phyloP scores from a whole-genome alignment of 176 grass and related monocot species.

The Triticum aestivum region IWGSC_CS_RefSeq_v2.1 NC_057809.1:218596209-218596708 shows the following conservation, averaged over 20 bases:
- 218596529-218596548: not conserved
- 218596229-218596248: not conserved
- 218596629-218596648: not conserved
- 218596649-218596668: not conserved
- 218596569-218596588: not conserved
- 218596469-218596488: not conserved
- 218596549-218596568: not conserved
- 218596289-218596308: not conserved
- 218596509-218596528: not conserved
- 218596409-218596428: not conserved
- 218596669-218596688: not conserved
- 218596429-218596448: not conserved
- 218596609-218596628: not conserved
- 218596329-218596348: not conserved
- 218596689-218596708: not conserved
- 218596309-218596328: not conserved
- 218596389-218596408: not conserved
- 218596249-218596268: not conserved
- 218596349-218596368: not conserved
- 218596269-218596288: not conserved
- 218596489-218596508: not conserved
- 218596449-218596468: not conserved
- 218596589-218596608: not conserved
- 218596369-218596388: not conserved
- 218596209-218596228: too few species aligned